Evolutionary conservation across 768 basidiomycete genomes (phyloP).

Genomic region (Hysterangium stoloniferum): DNA sequence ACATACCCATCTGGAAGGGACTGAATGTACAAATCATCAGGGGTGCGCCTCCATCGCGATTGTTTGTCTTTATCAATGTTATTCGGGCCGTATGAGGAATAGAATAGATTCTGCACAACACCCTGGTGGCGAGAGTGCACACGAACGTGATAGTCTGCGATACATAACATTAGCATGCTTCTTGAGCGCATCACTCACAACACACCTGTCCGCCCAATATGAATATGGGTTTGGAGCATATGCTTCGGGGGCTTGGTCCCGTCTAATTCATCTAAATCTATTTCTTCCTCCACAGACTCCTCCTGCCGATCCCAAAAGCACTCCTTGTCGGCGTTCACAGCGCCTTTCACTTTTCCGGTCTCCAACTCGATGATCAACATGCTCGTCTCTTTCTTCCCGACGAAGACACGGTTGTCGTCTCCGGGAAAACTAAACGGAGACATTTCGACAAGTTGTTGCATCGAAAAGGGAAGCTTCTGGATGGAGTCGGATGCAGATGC

Average conservation of each 20-base stretch:
- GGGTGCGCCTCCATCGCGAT: slow-evolving; percentile 62
- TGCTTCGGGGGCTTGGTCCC: slow-evolving; percentile 33
- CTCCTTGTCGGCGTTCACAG: slow-evolving; percentile 50
- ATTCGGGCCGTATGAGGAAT: slow-evolving; percentile 91
- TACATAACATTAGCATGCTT: slow-evolving; percentile 15
- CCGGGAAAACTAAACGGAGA: slow-evolving; percentile 77
- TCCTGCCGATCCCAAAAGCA: slow-evolving; percentile 63
- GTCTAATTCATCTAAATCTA: slow-evolving; percentile 56
- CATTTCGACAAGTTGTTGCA: slow-evolving; percentile 87
- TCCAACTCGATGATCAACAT: slow-evolving; percentile 66
- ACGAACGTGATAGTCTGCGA: slow-evolving; percentile 79
- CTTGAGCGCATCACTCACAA: slow-evolving; percentile 1
- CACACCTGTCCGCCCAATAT: slow-evolving; percentile 61
- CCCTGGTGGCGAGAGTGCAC: slow-evolving; percentile 57
- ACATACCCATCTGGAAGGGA: slow-evolving; percentile 72
- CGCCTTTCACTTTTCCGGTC: slow-evolving; percentile 72
- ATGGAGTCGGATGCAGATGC: slow-evolving; percentile 42
- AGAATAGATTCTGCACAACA: slow-evolving; percentile 69
- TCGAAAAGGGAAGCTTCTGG: slow-evolving; percentile 84
- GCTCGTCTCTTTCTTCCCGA: slow-evolving; percentile 87
- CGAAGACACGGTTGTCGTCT: slow-evolving; percentile 69
- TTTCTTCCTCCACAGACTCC: slow-evolving; percentile 29
- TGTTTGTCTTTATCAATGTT: slow-evolving; percentile 74
- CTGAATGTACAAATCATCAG: slow-evolving; percentile 77
- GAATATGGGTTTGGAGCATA: slow-evolving; percentile 30